These are phyloP conservation scores for Calonectria pauciramosa DNA, from an alignment of 2,329 filamentous ascomycete species.

Conservation along the genomic window DNA sequence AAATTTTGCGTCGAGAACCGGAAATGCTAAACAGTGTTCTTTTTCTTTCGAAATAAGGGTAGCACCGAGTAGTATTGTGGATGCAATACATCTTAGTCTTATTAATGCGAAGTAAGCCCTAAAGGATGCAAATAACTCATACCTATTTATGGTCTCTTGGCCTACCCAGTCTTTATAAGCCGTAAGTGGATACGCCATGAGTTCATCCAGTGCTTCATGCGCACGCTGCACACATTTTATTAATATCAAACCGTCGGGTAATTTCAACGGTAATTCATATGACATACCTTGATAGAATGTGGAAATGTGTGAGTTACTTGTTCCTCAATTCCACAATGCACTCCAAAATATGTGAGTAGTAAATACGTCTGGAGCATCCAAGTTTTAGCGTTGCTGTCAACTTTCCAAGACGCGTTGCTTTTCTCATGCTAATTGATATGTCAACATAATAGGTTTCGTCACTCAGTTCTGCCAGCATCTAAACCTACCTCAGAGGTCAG, in stretches of 20 bases:
- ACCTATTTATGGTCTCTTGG: not conserved
- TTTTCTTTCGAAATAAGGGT: not conserved
- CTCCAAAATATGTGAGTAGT: not conserved
- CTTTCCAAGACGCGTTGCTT: not conserved
- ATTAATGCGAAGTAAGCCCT: not conserved
- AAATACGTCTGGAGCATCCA: not conserved
- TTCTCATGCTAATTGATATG: not conserved
- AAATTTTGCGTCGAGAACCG: not conserved
- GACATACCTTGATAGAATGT: not conserved
- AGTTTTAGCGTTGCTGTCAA: not conserved
- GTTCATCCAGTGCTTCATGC: not conserved
- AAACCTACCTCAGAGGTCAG: not conserved
- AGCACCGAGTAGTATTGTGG: not conserved
- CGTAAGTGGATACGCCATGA: not conserved
- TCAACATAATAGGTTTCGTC: not conserved
- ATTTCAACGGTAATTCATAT: not conserved
- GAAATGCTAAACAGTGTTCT: not conserved
- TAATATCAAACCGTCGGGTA: not conserved
- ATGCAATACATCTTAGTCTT: not conserved
- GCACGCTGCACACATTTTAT: not conserved
- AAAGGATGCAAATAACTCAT: not conserved
- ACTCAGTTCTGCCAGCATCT: not conserved
- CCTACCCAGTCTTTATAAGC: not conserved
- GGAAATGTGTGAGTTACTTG: not conserved
- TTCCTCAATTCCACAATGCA: not conserved